A percentile compares a stretch with the other conserved stretches of the same genome.
Conservation (phyloP, 169 alveolate genomes). For the Miamiensis avidus region DNA sequence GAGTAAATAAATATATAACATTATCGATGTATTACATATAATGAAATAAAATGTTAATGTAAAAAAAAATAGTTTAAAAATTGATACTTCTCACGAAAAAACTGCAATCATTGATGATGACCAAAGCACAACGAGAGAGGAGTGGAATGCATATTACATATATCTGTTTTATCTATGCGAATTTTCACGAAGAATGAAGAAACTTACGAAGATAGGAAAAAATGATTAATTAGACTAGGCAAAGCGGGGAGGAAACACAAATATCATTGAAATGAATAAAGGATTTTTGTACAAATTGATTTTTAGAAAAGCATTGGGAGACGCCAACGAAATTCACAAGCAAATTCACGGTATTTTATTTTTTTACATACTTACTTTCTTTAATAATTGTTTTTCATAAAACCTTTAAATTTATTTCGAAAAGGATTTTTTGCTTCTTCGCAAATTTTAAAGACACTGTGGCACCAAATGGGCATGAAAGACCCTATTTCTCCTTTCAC, state of each 20-base stretch:
- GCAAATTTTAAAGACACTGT: conserved; percentile 16
- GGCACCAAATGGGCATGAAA: conserved; percentile 33
- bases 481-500: conserved; percentile 33
- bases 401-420: conserved; percentile 5
- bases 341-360: conserved; percentile 10
- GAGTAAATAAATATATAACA: too few relatives aligned
- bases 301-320: conserved; percentile 45
- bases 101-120: conserved; percentile 36
- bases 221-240: conserved; percentile 7
- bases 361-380: too few relatives aligned
- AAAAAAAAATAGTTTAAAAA: too few relatives aligned
- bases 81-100: conserved; percentile 34
- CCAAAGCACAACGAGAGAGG: conserved; percentile 12
- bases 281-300: conserved; percentile 39
- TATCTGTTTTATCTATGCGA: conserved; percentile 23
- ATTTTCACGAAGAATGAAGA: conserved; percentile 13
- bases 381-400: background rate
- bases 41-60: too few relatives aligned
- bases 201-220: conserved; percentile 3
- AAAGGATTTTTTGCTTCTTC: conserved; percentile 15
- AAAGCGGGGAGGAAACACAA: background rate
- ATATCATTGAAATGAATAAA: conserved; percentile 16
- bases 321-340: conserved; percentile 26
- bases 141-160: conserved; percentile 43
- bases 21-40: too few relatives aligned